Base-by-base conservation (phyloP, 768 basidiomycete genomes). In the Clavaria fumosa region DNA sequence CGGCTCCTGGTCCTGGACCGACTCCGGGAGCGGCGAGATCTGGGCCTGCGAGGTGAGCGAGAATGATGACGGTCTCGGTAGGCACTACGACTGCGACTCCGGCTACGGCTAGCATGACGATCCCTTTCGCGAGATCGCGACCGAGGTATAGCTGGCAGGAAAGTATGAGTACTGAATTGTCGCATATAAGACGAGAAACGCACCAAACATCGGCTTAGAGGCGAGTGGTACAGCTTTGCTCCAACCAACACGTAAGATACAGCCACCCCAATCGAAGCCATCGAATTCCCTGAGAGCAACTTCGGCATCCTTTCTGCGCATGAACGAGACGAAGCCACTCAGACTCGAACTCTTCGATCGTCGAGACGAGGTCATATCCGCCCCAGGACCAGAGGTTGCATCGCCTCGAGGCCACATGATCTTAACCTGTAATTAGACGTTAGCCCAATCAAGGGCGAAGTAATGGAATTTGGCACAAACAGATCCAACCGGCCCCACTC, bases 341-440 rank as follows among this genome's bases (percentile, higher is more conserved):
- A 97, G 64, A 11, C 86, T 85, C 9, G 76, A 51, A 48, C 68
- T 78, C 56, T 83, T 82, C 34, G 61, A 66, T 34, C 77, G 67
- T 30, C 89, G 69, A 11, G 75, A 68, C 5, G 70, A 57, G 17
- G 78, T 79, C 69, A 86, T 81, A 31, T 84, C 78, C 17, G 74
- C 70, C 2, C 78, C 84, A 34, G 79, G 76, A 21, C 79, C 78
- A 4, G 57, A 45, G 2, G 69, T 64, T 12, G 60, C 67, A 50
- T 91, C 88, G 7, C 75, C 71, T 27, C 93, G 76, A n/a, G 91
- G 93, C 90, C 90, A 97, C 91, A 97, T 96, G 46, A 97, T 77
- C 64, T 93, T 89, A 31, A 90, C 84, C 85, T 89, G 39, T 2
- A 42, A 9, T 23, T 7, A 39, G 11, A 15, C 27, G 14, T n/a